Base-by-base conservation (phyloP, 1,284 basidiomycete genomes). In the Afroboletus lepidellus region DNA sequence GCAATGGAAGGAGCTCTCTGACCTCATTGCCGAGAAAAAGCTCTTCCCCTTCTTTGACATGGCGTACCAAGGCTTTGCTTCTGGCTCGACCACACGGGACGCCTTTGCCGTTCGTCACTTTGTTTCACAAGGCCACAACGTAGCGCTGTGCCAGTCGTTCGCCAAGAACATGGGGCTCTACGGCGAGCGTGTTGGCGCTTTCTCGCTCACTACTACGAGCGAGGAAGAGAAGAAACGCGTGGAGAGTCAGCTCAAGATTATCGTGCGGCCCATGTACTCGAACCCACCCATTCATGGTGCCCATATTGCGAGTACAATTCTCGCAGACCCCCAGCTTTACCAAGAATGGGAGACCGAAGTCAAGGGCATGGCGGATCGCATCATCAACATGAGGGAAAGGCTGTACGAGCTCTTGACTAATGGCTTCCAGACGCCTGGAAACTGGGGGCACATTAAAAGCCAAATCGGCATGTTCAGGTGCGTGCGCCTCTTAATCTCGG, bases 121-220 rank as follows among this genome's bases (percentile, higher is more conserved):
- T 74, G 92, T 97, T 50, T 77, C 85, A 43, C 77, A 93, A 70
- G 92, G 92, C 37, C 92, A 94, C 74, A 88, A 92, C 65, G 75
- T 94, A 58, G 89, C 92, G 15, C 81, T 94, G 42, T 78, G 87
- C 56, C 97, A 99, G 74, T 94, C 92, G 49, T 99, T 98, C 72
- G 97, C 97, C 50, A 99, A 99, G 82, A 99, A 99, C 79, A 96
- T 98, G 82, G 96, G 97, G 56, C 81, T 99, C 36, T 99, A 99
- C 72, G 97, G 95, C 60, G 95, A 98, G 74, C 92, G 95, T 68
- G 92, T 93, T 53, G 95, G 95, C 20, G 89, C 92, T n/a, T 93
- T 99, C 81, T 94, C 92, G 21, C 72, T 98, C 62, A 85, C 89
- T 46, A 84, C 84, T 41, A 71, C 74, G 54, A 82, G 81, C 59